These are phyloP conservation scores for Aphanomyces astaci DNA, from an alignment of 352 stramenopile genomes.

Conservation along the genomic window DNA sequence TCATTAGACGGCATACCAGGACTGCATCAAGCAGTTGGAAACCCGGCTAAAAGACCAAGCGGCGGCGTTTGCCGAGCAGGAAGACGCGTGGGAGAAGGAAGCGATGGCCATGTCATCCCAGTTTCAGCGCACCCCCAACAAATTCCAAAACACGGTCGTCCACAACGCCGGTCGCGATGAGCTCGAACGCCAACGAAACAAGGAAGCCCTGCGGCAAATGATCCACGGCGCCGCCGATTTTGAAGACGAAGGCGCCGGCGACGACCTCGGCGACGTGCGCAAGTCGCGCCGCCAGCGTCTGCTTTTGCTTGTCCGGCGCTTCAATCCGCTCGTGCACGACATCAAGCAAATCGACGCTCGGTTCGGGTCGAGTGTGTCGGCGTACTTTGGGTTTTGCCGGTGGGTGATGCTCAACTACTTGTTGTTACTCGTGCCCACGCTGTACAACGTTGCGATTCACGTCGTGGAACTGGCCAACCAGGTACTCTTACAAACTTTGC, in stretches of 20 bases:
- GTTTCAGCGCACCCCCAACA: constrained; percentile 25
- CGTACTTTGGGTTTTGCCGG: constrained; percentile 71
- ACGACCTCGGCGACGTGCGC: constrained; percentile 6
- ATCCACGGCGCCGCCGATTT: constrained; percentile 46
- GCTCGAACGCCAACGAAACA: constrained; percentile 23
- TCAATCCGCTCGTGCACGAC: constrained; percentile 54
- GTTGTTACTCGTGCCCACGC: constrained; percentile 37
- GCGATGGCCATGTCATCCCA: constrained; percentile 25
- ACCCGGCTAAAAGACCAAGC: constrained; percentile 29
- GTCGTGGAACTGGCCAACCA: constrained; percentile 30
- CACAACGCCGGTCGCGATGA: constrained; percentile 34
- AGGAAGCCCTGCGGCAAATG: constrained; percentile 38
- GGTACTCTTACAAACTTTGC: no score
- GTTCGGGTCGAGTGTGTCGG: constrained; percentile 67
- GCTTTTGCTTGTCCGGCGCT: constrained; percentile 26
- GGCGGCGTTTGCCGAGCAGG: constrained; percentile 38
- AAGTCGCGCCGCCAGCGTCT: constrained; percentile 32
- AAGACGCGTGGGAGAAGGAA: constrained; percentile 64
- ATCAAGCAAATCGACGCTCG: constrained; percentile 71
- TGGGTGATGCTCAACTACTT: constrained; percentile 77
- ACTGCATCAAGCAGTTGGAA: constrained; percentile 22
- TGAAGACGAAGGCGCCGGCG: constrained; percentile 26
- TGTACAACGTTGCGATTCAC: constrained; percentile 50
- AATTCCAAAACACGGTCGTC: constrained; percentile 28
- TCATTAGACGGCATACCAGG: constrained; percentile 1